A percentile compares a stretch with the other conserved stretches of the same genome.
Evolutionary conservation across 257 asterid genomes (phyloP).

Genomic region (Rauvolfia tetraphylla): DNA sequence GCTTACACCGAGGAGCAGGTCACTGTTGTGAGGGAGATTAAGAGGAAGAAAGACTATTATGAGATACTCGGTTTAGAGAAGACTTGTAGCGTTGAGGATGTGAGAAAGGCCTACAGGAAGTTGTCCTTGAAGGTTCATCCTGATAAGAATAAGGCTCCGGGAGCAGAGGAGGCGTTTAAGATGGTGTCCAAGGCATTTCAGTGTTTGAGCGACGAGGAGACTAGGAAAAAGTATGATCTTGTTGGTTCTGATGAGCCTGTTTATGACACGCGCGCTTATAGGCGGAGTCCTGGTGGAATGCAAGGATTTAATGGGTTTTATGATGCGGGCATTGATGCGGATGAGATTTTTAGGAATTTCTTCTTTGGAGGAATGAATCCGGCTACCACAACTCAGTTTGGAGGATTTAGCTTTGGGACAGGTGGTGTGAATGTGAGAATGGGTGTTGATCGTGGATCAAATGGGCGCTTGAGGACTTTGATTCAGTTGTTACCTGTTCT

Average conservation of each 20-base stretch:
- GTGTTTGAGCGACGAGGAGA: constrained; percentile 79
- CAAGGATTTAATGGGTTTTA: constrained; percentile 72
- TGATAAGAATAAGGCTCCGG: constrained; percentile 90
- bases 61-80: constrained; percentile 84
- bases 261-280: constrained; percentile 48
- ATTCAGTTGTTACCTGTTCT: constrained; percentile 75
- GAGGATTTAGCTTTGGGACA: constrained; percentile 76
- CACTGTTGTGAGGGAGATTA: constrained; percentile 56
- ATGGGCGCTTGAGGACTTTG: constrained; percentile 45
- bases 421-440: constrained; percentile 76
- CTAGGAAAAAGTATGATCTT: constrained; percentile 62
- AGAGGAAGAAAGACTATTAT: constrained; percentile 81
- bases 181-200: constrained; percentile 89
- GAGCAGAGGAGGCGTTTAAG: constrained; percentile 97
- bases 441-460: constrained; percentile 63
- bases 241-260: constrained; percentile 71
- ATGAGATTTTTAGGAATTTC: constrained; percentile 92
- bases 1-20: constrained; percentile 69
- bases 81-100: constrained; percentile 62
- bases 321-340: constrained; percentile 72
- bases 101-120: constrained; percentile 81
- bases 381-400: constrained; percentile 52
- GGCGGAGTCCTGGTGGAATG: constrained; percentile 49
- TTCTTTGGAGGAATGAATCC: constrained; percentile 90
- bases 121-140: constrained; percentile 93